Conservation (phyloP, 306 rosid species). For the Quercus engelmannii region DNA sequence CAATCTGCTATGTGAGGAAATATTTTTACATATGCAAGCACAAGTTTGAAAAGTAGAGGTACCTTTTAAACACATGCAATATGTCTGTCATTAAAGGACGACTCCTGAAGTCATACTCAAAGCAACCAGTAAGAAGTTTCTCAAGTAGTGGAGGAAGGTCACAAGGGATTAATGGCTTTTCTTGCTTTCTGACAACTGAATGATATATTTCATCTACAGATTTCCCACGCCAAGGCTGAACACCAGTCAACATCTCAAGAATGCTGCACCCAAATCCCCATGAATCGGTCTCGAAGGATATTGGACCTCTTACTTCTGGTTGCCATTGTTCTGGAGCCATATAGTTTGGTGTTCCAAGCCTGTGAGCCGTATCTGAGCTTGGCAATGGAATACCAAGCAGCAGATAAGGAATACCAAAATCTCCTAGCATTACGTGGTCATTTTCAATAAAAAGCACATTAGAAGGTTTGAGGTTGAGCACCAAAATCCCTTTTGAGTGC, state of each 20-base stretch:
- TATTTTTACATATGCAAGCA: background rate
- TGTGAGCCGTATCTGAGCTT: conserved; percentile 49
- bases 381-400: conserved; percentile 59
- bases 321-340: conserved; percentile 99
- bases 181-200: conserved; percentile 66
- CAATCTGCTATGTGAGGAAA: background rate
- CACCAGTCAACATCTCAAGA: conserved; percentile 89
- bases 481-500: conserved; percentile 64
- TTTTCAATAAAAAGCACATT: conserved; percentile 64
- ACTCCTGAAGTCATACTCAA: conserved; percentile 88
- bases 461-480: conserved; percentile 79
- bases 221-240: conserved; percentile 75
- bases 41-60: background rate
- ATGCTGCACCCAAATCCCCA: conserved; percentile 94
- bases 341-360: conserved; percentile 91
- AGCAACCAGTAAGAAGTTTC: conserved; percentile 75
- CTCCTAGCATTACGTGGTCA: conserved; percentile 80
- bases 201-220: conserved; percentile 56
- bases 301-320: conserved; percentile 85
- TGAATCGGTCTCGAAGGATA: conserved; percentile 83
- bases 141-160: conserved; percentile 81
- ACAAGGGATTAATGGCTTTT: conserved; percentile 70
- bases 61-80: conserved; percentile 69
- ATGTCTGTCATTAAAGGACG: conserved; percentile 76
- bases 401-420: conserved; percentile 76